Evolutionary conservation across 768 basidiomycete species (phyloP), one percentile per base, ranked within the genome.

Genomic region (Exsudoporus frostii): DNA sequence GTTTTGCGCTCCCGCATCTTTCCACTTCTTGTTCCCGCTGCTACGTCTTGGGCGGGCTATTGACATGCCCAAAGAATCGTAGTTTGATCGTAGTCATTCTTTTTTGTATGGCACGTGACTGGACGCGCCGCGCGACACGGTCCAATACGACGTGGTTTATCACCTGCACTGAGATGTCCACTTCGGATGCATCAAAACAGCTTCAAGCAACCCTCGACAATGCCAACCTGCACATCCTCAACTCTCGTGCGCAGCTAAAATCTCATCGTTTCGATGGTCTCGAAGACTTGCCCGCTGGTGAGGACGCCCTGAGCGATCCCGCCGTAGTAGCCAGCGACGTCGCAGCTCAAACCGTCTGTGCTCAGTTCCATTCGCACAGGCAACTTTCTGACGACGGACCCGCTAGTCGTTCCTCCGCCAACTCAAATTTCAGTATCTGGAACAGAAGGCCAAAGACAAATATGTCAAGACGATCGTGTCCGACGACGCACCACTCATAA

Each of bases 401-500:
- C n/a, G 3, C 15, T 48, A 90, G 89, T 75, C 83, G 7, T 89
- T 84, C 60, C 74, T 92, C 19, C 78, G 86, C 22, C 90, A 90
- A 61, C 81, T 94, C 25, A 95, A 95, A 70, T 92, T 91, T 63
- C 88, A 90, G 57, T 93, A 92, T 65, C 73, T 93, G 17, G 91
- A 96, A 63, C 90, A 92, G 67, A 90, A 92, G 59, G 90, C 93
- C 4, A 96, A 95, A 65, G 84, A 91, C 61, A 85, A 88, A 69
- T 95, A 94, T 63, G 78, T 93, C 60, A 87, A 88, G 66, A 85
- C 84, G 1, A 92, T 95, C 60, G 86, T 92, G 45, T 90, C 85
- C 65, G 88, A 93, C 56, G 90, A 94, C 53, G 88, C 90, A 0
- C 87, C 88, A 3, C 81, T 85, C 53, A 82, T 93, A 37, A 87